These are phyloP conservation scores for Candida yuanshanica DNA, from an alignment of 805 yeast genomes.

Conservation along the genomic window DNA sequence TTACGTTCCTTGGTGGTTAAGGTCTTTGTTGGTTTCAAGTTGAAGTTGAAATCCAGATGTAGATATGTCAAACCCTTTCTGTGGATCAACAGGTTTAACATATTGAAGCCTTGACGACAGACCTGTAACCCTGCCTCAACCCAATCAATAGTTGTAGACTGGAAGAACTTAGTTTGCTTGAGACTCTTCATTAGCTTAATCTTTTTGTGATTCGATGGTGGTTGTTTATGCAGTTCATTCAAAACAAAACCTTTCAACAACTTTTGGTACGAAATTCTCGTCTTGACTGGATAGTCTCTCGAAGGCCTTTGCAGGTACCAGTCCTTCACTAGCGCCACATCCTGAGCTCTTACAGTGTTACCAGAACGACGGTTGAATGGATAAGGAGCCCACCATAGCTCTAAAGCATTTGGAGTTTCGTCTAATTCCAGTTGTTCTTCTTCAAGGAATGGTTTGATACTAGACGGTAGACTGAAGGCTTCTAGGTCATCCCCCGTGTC, in stretches of 20 bases:
- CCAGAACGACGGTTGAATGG: slow-evolving; percentile 83
- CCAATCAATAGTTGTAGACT: slow-evolving; percentile 93
- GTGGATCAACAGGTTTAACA: slow-evolving; percentile 86
- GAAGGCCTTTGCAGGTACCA: slow-evolving; percentile 77
- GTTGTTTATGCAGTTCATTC: slow-evolving; percentile 56
- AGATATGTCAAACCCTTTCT: slow-evolving; percentile 85
- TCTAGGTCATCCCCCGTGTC: slow-evolving; percentile 31
- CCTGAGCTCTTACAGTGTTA: slow-evolving; percentile 73
- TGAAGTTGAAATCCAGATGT: slow-evolving; percentile 93
- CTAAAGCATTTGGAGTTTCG: slow-evolving; percentile 49
- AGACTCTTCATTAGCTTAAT: slow-evolving; percentile 58
- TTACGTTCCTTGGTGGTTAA: slow-evolving; percentile 94
- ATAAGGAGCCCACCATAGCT: slow-evolving; percentile 73
- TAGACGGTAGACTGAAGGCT: slow-evolving; percentile 36
- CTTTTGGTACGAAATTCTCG: slow-evolving; percentile 83
- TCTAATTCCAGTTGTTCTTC: slow-evolving; percentile 40
- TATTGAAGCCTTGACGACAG: slow-evolving; percentile 88
- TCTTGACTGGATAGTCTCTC: slow-evolving; percentile 60
- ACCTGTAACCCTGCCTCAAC: slow-evolving; percentile 96
- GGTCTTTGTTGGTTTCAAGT: slow-evolving; percentile 93
- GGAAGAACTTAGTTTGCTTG: slow-evolving; percentile 80
- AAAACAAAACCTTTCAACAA: slow-evolving; percentile 70
- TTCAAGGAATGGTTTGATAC: slow-evolving; percentile 47
- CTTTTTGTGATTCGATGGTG: slow-evolving; percentile 41
- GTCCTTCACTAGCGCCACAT: slow-evolving; percentile 74